Percentiles rank a stretch among this genome's conserved stretches.
Evolutionary conservation across 768 basidiomycete genomes (phyloP).

Genomic region (Clitopilus passeckerianus): DNA sequence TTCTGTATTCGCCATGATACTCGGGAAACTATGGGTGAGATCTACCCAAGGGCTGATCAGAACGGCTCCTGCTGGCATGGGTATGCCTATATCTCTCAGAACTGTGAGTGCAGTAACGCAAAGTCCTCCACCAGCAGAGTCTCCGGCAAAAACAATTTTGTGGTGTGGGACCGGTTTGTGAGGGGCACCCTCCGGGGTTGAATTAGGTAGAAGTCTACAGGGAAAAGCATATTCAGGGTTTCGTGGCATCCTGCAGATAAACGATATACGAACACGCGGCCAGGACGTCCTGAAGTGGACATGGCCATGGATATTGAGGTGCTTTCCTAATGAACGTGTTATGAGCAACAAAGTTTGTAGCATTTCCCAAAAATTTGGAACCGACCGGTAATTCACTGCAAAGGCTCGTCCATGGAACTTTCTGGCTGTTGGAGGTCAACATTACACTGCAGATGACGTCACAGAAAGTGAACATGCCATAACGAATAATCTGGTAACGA

Average conservation of each 20-base stretch:
- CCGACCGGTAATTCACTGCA: slow-evolving; percentile 47
- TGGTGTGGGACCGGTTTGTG: slow-evolving; percentile 62
- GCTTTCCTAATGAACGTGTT: slow-evolving; percentile 48
- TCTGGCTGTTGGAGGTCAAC: slow-evolving; percentile 38
- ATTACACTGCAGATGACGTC: neutral
- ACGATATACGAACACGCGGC: slow-evolving; percentile 52
- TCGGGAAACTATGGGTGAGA: slow-evolving; percentile 81
- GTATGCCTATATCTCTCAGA: slow-evolving; percentile 65
- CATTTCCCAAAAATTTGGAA: neutral
- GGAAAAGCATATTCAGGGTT: neutral
- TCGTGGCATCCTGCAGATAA: neutral
- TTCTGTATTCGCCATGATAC: slow-evolving; percentile 59
- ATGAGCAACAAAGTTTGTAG: neutral
- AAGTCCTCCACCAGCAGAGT: slow-evolving; percentile 73
- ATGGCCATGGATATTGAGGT: slow-evolving; percentile 84
- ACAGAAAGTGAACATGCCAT: slow-evolving; percentile 26
- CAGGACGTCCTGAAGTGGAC: slow-evolving; percentile 69
- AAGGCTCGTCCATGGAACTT: slow-evolving; percentile 71
- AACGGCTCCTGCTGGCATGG: slow-evolving; percentile 70
- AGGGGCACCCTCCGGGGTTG: slow-evolving; percentile 58
- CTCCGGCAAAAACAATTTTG: slow-evolving; percentile 74
- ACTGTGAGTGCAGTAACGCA: slow-evolving; percentile 56
- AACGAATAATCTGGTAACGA: slow-evolving; percentile 54
- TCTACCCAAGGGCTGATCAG: slow-evolving; percentile 83
- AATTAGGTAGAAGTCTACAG: slow-evolving; percentile 74